Base-by-base conservation (phyloP, 2,329 filamentous ascomycete genomes). In the Huntiella bhutanensis region DNA sequence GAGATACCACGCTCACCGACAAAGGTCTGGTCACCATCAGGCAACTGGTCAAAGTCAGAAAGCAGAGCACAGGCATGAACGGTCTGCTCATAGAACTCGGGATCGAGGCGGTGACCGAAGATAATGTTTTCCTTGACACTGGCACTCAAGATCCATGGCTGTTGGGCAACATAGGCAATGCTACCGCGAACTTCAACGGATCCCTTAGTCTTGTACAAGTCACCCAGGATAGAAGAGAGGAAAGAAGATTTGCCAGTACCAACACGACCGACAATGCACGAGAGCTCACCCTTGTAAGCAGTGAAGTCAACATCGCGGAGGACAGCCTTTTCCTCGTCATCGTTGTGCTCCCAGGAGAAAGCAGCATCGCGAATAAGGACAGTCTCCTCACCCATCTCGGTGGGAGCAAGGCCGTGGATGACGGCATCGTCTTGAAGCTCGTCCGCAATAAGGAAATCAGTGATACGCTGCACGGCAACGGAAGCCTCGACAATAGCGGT, bases 1-100 rank as follows among this genome's bases (percentile, higher is more conserved):
- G 88, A 96, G 49, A 98, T 98, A 36, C 91, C 91, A 52, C 91
- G 80, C 64, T 98, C 92, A 49, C 91, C 91, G 34, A 98, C 92
- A 56, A 95, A 82, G 0, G 91, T 98, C 59, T 93, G 82, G 56
- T 98, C 92, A 22, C 92, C 91, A 58, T 98, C 91, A 3, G 91
- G 91, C 42, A 98, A 72, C 54, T 84, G 85, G 41, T 78, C 74
- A 62, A 98, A 95, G 59, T 98, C 91, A 53, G 95, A 87, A 4
- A 80, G 58, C 33, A 98, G 68, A 40, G 91, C 91, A 59, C 92
- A 98, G 36, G 91, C 88, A 58, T 84, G 79, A 43, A 98, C 70
- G 0, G 88, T 95, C 56, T 82, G 79, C 47, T 96, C 84, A 63
- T 98, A 98, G 62, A 98, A 98, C 28, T 80, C 73, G 4, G 87